Percentiles rank a stretch among this genome's conserved stretches.
These are phyloP conservation scores for Alternaria brassicicola DNA, from an alignment of 2,329 filamentous ascomycete genomes.

Conservation along the genomic window DNA sequence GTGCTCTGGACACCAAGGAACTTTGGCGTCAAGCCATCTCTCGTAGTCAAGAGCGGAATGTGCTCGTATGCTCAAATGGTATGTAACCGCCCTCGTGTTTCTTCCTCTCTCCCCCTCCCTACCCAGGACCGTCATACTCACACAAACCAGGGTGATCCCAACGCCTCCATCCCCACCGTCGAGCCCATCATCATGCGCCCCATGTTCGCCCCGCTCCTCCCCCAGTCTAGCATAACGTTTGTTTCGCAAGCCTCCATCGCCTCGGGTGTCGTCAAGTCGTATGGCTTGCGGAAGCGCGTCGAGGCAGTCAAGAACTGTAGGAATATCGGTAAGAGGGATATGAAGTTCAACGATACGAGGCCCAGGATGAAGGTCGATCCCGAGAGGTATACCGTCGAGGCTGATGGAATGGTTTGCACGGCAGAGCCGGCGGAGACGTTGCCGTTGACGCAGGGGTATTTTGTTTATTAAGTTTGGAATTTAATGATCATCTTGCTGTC, in stretches of 20 bases:
- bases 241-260: conserved; percentile 76
- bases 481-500: neutral
- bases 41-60: conserved; percentile 86
- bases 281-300: conserved; percentile 78
- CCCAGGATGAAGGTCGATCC: conserved; percentile 91
- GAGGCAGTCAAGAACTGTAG: conserved; percentile 81
- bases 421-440: conserved; percentile 74
- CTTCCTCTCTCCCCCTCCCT: neutral
- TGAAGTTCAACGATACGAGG: conserved; percentile 85
- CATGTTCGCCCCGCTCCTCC: conserved; percentile 82
- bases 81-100: conserved; percentile 31
- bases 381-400: conserved; percentile 85
- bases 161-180: conserved; percentile 75
- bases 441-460: conserved; percentile 79
- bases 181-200: conserved; percentile 83
- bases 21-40: conserved; percentile 84
- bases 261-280: conserved; percentile 70
- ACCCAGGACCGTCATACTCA: conserved; percentile 5
- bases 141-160: conserved; percentile 53
- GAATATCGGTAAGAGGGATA: conserved; percentile 78
- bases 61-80: conserved; percentile 86
- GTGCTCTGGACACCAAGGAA: conserved; percentile 84
- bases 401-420: conserved; percentile 75
- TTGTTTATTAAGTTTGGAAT: conserved; percentile 65
- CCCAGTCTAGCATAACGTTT: conserved; percentile 77